Percentiles rank a stretch among this genome's conserved stretches.
These are phyloP conservation scores for Hygrocybe punicea DNA, from an alignment of 768 basidiomycete genomes.

Conservation along the genomic window DNA sequence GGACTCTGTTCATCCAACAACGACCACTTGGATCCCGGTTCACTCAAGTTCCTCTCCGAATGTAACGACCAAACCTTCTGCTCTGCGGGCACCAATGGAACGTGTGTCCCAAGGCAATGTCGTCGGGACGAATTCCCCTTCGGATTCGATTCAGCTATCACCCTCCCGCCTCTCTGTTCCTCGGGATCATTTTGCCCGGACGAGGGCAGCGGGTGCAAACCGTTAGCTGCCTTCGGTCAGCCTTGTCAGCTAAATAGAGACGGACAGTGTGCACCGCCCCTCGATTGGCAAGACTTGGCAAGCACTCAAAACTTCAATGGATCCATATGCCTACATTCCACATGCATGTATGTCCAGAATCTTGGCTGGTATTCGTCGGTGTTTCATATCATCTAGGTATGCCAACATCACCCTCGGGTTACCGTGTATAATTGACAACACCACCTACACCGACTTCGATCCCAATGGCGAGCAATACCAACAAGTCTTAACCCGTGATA, in stretches of 20 bases:
- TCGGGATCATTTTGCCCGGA: constrained; percentile 62
- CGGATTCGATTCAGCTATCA: constrained; percentile 37
- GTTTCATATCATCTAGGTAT: constrained; percentile 35
- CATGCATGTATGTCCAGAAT: constrained; percentile 49
- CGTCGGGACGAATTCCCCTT: constrained; percentile 61
- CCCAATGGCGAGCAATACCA: constrained; percentile 40
- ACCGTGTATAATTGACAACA: constrained; percentile 52
- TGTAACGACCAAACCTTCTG: constrained; percentile 62
- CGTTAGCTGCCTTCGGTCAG: constrained; percentile 40
- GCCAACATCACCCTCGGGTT: constrained; percentile 53
- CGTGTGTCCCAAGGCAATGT: constrained; percentile 54
- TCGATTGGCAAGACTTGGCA: constrained; percentile 41
- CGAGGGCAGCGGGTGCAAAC: constrained; percentile 55
- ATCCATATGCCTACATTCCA: constrained; percentile 54
- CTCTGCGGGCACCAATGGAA: constrained; percentile 37
- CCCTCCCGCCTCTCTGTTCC: constrained; percentile 53
- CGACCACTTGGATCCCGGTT: constrained; percentile 50
- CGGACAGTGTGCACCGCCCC: constrained; percentile 47
- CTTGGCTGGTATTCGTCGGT: not conserved
- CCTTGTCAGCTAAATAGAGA: constrained; percentile 62
- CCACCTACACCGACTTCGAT: constrained; percentile 48
- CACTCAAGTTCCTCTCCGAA: constrained; percentile 58
- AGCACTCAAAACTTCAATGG: constrained; percentile 48
- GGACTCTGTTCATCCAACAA: constrained; percentile 41
- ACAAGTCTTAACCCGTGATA: constrained; percentile 53